phyloP scores from a whole-genome alignment of 2,329 filamentous ascomycete genomes.

The Paecilomyces formosus region DNA sequence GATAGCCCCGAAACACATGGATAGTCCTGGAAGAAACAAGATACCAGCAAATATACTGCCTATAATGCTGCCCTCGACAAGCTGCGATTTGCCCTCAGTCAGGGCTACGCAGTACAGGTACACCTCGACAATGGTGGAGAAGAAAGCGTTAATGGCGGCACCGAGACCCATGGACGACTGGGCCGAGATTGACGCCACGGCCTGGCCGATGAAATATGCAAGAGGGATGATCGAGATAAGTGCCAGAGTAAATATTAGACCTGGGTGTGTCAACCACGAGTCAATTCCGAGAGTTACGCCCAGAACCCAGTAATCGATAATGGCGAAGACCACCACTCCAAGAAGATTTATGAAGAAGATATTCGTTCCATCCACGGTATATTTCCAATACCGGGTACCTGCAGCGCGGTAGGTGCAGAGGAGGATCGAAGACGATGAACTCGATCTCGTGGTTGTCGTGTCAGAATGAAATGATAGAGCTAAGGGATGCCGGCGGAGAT shows the following conservation, averaged over 20 bases:
- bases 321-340: conserved; percentile 85
- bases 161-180: conserved; percentile 98
- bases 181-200: conserved; percentile 94
- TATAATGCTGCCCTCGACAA: conserved; percentile 95
- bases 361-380: conserved; percentile 96
- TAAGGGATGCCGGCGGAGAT: conserved; percentile 84
- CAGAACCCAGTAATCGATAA: conserved; percentile 84
- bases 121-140: conserved; percentile 94
- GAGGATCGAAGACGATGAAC: conserved; percentile 75
- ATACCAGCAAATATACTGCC: conserved; percentile 97
- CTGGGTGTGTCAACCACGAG: conserved; percentile 68
- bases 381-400: conserved; percentile 96
- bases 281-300: conserved; percentile 61
- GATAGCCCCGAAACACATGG: conserved; percentile 97
- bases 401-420: conserved; percentile 96
- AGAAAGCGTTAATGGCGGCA: conserved; percentile 95
- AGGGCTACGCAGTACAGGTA: conserved; percentile 95
- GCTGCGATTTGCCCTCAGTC: conserved; percentile 79
- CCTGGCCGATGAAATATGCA: conserved; percentile 97
- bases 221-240: conserved; percentile 90
- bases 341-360: conserved; percentile 98
- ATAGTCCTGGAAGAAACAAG: conserved; percentile 85
- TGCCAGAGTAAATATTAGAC: conserved; percentile 76
- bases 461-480: conserved; percentile 91
- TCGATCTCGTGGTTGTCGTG: conserved; percentile 62